Evolutionary conservation across 1,284 basidiomycete species (phyloP), one percentile per base, ranked within the genome.

Genomic region (Moesziomyces parantarcticus): DNA sequence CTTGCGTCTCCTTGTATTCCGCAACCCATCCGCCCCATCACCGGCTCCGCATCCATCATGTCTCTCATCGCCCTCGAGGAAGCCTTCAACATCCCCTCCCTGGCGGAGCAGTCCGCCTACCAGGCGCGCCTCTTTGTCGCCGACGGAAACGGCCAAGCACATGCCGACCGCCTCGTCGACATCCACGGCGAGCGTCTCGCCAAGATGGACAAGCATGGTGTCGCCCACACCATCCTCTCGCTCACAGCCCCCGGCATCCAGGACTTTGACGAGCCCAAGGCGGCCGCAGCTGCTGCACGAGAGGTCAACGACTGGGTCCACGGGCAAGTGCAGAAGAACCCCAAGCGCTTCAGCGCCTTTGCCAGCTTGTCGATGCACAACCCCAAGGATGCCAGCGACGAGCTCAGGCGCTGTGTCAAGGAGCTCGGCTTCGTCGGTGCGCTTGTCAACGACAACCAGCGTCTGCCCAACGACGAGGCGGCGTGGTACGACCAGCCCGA

Each of bases 361-460:
- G 82, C 82, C 32, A 78, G 80, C 16, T 74, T 83, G 34, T 79
- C 76, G 45, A 83, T 83, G 82, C 82, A 83, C 71, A 78, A 83
- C 59, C 74, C 82, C 34, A 58, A 79, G 53, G 79, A 82, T 47
- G 82, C 82, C 10, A 67, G 74, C 50, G 70, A 75, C 7, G 82
- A 83, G 76, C 72, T 83, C 11, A 60, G 58, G 22, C 75, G 81
- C 36, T 80, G 78, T 41, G 81, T 83, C 56, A 79, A 79, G 65
- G 68, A 83, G 59, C 59, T 66, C 25, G 69, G 69, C 29, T 72
- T 72, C 20, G 69, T 72, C 23, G 69, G 69, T 20, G 69, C 63
- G 4, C 47, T 72, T 14, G 69, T 72, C 62, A 72, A 72, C 59
- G 69, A 72, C 44, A 66, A 62, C 49, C 69, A 72, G 59, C 69